These are phyloP conservation scores for Nemania abortiva DNA, from an alignment of 2,329 filamentous ascomycete genomes.

Conservation along the genomic window DNA sequence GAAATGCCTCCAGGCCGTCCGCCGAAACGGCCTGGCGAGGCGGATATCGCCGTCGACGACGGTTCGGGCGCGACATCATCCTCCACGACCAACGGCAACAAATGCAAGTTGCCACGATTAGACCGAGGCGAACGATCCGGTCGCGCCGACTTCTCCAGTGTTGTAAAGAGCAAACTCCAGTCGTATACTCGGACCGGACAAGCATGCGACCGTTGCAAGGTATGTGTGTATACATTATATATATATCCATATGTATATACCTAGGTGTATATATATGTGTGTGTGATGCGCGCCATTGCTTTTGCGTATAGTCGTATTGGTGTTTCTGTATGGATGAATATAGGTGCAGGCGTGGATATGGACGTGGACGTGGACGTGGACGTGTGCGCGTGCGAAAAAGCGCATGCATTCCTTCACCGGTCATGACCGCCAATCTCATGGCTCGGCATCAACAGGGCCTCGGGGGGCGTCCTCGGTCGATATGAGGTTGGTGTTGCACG, in stretches of 20 bases:
- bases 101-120: slow-evolving; percentile 63
- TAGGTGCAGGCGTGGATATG: neutral
- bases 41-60: slow-evolving; percentile 53
- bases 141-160: slow-evolving; percentile 64
- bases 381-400: neutral
- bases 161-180: slow-evolving; percentile 67
- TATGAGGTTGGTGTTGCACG: slow-evolving; percentile 24
- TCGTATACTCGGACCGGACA: slow-evolving; percentile 78
- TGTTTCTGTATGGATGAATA: slow-evolving; percentile 1
- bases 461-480: slow-evolving; percentile 2
- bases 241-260: slow-evolving; percentile 1
- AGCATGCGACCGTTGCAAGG: slow-evolving; percentile 90
- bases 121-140: slow-evolving; percentile 57
- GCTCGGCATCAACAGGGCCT: slow-evolving; percentile 12
- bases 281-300: neutral
- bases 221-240: slow-evolving; percentile 53
- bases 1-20: slow-evolving; percentile 58
- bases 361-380: neutral
- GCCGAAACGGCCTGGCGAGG: slow-evolving; percentile 59
- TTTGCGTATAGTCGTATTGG: neutral
- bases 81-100: slow-evolving; percentile 41
- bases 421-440: slow-evolving; percentile 2
- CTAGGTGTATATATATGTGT: neutral
- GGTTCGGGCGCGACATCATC: slow-evolving; percentile 41
- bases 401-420: slow-evolving; percentile 8